Evolutionary conservation across 352 stramenopile species (phyloP).

Genomic region (Phytophthora lateralis): DNA sequence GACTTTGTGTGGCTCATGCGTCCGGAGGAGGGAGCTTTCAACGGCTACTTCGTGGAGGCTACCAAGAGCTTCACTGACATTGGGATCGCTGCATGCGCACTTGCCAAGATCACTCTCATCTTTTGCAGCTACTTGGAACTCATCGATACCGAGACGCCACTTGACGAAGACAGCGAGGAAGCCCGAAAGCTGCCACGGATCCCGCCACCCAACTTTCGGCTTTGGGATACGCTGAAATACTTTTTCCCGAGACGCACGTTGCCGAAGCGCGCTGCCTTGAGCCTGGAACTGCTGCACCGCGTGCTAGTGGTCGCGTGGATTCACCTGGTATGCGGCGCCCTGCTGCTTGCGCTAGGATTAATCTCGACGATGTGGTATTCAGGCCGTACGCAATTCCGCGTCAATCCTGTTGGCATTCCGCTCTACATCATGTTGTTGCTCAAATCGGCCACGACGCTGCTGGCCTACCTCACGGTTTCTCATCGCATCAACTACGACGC

Average conservation of each 20-base stretch:
- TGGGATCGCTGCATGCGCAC: constrained; percentile 49
- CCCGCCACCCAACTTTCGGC: constrained; percentile 27
- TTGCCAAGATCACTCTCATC: constrained; percentile 71
- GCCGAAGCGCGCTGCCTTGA: constrained; percentile 58
- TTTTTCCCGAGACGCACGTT: constrained; percentile 77
- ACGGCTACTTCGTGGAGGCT: constrained; percentile 57
- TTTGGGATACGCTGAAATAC: constrained; percentile 66
- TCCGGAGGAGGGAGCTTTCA: constrained; percentile 64
- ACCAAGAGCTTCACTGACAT: constrained; percentile 56
- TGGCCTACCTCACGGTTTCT: constrained; percentile 58
- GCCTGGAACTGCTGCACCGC: constrained; percentile 75
- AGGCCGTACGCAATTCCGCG: constrained; percentile 56
- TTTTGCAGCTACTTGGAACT: constrained; percentile 76
- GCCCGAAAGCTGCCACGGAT: constrained; percentile 11
- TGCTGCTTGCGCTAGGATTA: constrained; percentile 58
- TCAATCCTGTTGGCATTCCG: constrained; percentile 51
- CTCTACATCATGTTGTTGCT: constrained; percentile 69
- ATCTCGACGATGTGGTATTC: constrained; percentile 51
- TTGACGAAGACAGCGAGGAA: constrained; percentile 30
- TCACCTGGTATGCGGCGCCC: constrained; percentile 57
- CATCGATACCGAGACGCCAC: constrained; percentile 52
- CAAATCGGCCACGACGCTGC: constrained; percentile 56
- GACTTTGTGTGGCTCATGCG: constrained; percentile 77
- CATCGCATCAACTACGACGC: constrained; percentile 69
- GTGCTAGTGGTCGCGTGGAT: constrained; percentile 74